A percentile compares a stretch with the other conserved stretches of the same genome.
phyloP scores from a whole-genome alignment of 2,329 filamentous ascomycete species.

The Aspergillus fructus region DNA sequence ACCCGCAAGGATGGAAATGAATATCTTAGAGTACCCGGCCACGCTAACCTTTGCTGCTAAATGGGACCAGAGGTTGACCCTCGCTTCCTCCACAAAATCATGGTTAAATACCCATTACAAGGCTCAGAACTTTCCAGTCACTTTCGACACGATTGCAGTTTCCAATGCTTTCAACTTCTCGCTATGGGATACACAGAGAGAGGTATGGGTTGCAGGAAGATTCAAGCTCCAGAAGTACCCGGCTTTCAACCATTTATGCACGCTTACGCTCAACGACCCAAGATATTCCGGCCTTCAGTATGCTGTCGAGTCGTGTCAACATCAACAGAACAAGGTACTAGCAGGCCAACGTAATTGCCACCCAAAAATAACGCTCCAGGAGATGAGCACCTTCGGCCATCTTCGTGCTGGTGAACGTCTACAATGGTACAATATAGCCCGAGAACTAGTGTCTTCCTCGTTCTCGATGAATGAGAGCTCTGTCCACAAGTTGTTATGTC shows the following conservation, averaged over 20 bases:
- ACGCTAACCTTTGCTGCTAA: background rate
- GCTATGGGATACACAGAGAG: conserved; percentile 35
- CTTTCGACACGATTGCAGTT: conserved; percentile 39
- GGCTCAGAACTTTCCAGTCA: conserved; percentile 6
- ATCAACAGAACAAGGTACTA: conserved; percentile 51
- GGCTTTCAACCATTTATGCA: conserved; percentile 13
- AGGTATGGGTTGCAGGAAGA: conserved; percentile 19
- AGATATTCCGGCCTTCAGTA: conserved; percentile 16
- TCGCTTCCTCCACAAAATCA: conserved; percentile 18
- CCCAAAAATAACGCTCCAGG: conserved; percentile 46
- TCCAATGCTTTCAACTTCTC: conserved; percentile 44
- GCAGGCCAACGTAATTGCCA: conserved; percentile 37
- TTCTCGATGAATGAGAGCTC: conserved; percentile 53
- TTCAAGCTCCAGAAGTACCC: background rate
- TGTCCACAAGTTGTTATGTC: conserved; percentile 47
- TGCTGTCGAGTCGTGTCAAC: conserved; percentile 16
- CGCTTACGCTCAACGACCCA: conserved; percentile 8
- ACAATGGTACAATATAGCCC: conserved; percentile 56
- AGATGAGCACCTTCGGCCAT: conserved; percentile 52
- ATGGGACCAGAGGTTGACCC: conserved; percentile 6
- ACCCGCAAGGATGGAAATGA: conserved; percentile 3
- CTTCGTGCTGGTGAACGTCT: conserved; percentile 35
- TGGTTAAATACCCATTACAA: conserved; percentile 18
- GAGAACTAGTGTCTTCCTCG: conserved; percentile 47
- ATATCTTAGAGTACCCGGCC: conserved; percentile 11